phyloP scores from a whole-genome alignment of 176 grass and related monocot genomes.

The Chloris gayana region DNA sequence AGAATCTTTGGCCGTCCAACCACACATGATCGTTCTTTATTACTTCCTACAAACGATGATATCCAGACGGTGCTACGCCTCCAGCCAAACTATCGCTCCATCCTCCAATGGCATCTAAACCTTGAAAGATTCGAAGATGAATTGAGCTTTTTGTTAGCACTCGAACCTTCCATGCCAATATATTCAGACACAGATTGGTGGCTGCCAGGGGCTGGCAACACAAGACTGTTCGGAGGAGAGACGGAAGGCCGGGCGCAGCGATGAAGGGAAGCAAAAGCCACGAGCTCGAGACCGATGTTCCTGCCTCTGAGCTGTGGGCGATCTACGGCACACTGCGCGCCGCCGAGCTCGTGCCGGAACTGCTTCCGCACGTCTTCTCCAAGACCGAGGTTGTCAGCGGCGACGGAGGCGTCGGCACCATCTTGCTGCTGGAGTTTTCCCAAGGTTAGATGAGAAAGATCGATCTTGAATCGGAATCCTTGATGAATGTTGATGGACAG shows the following conservation, averaged over 20 bases:
- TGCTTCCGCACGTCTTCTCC: slow-evolving; percentile 2
- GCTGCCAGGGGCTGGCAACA: not conserved
- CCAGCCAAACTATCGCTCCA: not conserved
- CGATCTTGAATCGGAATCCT: not conserved
- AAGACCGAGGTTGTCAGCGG: not conserved
- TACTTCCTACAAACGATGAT: not conserved
- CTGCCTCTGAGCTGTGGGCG: slow-evolving; percentile 18
- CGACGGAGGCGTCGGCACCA: slow-evolving; percentile 36
- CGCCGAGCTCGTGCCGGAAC: not conserved
- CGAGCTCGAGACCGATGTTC: slow-evolving; percentile 13
- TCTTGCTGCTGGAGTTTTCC: slow-evolving; percentile 23
- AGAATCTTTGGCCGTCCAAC: too few relatives aligned
- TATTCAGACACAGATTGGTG: not conserved
- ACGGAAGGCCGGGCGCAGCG: not conserved
- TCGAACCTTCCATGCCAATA: not conserved
- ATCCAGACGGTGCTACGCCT: not conserved
- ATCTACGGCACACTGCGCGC: not conserved
- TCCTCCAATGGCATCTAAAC: slow-evolving; percentile 2
- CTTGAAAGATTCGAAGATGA: slow-evolving; percentile 12
- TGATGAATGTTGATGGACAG: not conserved
- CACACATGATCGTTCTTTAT: not conserved
- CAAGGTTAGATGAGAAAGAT: slow-evolving; percentile 29
- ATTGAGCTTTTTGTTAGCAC: not conserved
- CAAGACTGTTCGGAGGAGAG: not conserved
- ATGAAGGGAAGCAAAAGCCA: slow-evolving; percentile 44